Evolutionary conservation across 75 land plant species (phyloP), one percentile per base, ranked within the genome.

Genomic region (Sequoia sempervirens): DNA sequence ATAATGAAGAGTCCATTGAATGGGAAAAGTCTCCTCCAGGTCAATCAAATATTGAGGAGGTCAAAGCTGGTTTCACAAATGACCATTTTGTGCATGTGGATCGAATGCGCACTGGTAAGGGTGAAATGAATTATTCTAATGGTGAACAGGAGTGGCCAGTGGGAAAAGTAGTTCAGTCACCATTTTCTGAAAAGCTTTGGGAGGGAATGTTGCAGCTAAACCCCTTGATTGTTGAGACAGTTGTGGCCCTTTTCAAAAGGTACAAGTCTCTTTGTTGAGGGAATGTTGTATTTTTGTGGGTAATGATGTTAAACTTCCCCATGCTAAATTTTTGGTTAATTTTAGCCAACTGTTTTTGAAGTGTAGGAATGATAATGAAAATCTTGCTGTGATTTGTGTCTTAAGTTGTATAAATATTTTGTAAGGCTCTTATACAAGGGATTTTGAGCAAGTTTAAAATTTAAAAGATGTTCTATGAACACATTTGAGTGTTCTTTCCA

Each of bases 131-230:
- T 28, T 28, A 56, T 81, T 30, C 74, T 81, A 84, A 84, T 32
- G 79, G 82, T 36, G 88, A 87, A 13, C 83, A 70, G 28, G 41
- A 78, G n/a, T 78, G 50, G 28, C 3, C 45, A 43, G 2, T 26
- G n/a, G 47, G 47, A 45, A 78, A 43, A 45, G 32, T 0, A 78
- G 80, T n/a, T 78, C 30, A 12, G 9, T 78, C 80, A 23, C 41
- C 30, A 78, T 81, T 64, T 81, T 54, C 43, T 37, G 87, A 86
- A 58, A 47, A 34, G 50, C 76, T 95, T 7, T 98, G 99, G 99
- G 94, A 92, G 78, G 99, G 99, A 41, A 83, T 82, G 37, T 81
- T 98, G 68, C 99, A 98, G 83, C 81, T 96, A 26, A 95, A 84
- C 84, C 81, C 89, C 12, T 87, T 89, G 80, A 82, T 88, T 23